Conservation (phyloP, 345 rosid genomes). For the Psidium friedrichsthalianum region DNA sequence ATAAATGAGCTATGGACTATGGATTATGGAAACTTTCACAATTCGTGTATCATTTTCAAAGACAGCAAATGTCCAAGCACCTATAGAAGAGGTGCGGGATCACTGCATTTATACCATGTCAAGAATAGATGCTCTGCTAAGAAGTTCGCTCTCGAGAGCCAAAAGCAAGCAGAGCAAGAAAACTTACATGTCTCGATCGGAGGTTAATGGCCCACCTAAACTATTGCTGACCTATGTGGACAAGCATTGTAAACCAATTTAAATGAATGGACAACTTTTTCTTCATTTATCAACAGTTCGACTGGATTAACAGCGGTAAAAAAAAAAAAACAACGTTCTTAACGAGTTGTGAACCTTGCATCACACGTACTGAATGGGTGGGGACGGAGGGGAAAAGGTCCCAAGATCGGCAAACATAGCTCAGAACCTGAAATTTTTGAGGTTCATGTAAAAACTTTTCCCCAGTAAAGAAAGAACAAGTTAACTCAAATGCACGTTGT, state of each 20-base stretch:
- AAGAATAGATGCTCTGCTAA: background rate
- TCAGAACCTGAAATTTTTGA: constrained; percentile 50
- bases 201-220: background rate
- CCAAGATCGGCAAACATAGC: constrained; percentile 99
- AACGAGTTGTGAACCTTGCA: background rate
- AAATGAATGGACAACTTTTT: background rate
- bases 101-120: background rate
- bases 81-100: background rate
- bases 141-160: background rate
- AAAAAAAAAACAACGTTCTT: background rate
- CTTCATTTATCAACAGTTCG: background rate
- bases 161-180: background rate
- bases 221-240: background rate
- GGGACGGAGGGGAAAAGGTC: constrained; percentile 79
- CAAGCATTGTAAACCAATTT: background rate
- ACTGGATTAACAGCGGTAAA: background rate
- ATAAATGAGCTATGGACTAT: background rate
- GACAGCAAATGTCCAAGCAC: background rate
- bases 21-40: background rate
- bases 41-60: background rate
- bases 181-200: background rate
- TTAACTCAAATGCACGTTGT: background rate
- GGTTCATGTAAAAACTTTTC: background rate
- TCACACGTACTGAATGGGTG: constrained; percentile 44
- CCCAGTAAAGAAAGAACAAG: background rate